Conservation (phyloP, 2,329 filamentous ascomycete species). For the Aspergillus ibericus region DNA sequence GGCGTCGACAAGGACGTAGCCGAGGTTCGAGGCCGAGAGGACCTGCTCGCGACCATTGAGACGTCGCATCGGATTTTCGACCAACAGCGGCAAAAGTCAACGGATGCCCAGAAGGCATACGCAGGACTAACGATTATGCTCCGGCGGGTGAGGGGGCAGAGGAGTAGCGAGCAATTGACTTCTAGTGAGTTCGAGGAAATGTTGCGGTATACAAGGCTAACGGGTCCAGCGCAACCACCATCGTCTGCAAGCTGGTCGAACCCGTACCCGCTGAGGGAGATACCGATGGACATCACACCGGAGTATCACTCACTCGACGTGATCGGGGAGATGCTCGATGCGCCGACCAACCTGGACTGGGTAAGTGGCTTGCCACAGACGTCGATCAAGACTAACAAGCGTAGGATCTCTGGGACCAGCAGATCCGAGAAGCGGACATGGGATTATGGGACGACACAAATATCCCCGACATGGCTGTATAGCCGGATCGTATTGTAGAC, state of each 20-base stretch:
- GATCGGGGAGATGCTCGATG: constrained; percentile 36
- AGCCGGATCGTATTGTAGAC: not conserved
- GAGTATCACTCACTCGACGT: constrained; percentile 24
- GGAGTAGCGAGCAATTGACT: not conserved
- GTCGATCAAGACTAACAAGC: not conserved
- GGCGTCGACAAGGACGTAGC: constrained; percentile 11
- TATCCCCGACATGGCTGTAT: not conserved
- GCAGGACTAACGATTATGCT: constrained; percentile 32
- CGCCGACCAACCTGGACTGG: constrained; percentile 35
- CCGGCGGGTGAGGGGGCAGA: constrained; percentile 18
- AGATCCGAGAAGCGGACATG: constrained; percentile 13
- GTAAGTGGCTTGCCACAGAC: constrained; percentile 19
- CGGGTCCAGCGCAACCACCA: constrained; percentile 11
- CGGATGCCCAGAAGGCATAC: constrained; percentile 30
- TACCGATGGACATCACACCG: constrained; percentile 3
- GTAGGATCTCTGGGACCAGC: constrained; percentile 27
- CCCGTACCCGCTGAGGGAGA: constrained; percentile 4
- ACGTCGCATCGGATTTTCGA: constrained; percentile 30
- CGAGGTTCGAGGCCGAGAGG: constrained; percentile 20
- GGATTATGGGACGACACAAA: constrained; percentile 7
- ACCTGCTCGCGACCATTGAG: constrained; percentile 27
- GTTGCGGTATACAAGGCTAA: not conserved
- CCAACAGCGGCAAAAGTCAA: constrained; percentile 23
- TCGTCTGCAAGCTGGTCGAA: constrained; percentile 15
- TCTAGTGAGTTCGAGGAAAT: not conserved